Conservation (phyloP, 2,329 filamentous ascomycete genomes). For the Gremmenia infestans region DNA sequence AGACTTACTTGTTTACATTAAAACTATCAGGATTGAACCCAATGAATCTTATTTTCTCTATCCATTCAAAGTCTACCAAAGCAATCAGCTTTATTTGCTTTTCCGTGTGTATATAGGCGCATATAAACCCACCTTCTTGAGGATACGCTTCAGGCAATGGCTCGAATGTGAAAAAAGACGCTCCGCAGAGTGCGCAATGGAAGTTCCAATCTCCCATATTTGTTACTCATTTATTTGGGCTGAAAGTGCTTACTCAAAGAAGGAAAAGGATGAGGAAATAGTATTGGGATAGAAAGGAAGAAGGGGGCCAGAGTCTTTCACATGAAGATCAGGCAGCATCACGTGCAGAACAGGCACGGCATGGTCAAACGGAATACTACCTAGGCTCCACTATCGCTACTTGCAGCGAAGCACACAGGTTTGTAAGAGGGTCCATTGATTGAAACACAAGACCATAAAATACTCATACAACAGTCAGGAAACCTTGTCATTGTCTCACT, state of each 20-base stretch:
- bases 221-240: not conserved
- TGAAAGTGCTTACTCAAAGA: not conserved
- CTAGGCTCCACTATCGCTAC: not conserved
- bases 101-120: not conserved
- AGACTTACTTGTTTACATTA: slow-evolving; percentile 11
- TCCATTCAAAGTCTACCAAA: slow-evolving; percentile 9
- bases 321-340: not conserved
- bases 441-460: no score
- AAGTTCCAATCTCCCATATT: slow-evolving; percentile 13
- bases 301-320: not conserved
- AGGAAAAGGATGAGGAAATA: not conserved
- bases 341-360: not conserved
- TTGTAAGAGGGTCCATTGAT: no score
- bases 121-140: slow-evolving; percentile 2
- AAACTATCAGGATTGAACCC: slow-evolving; percentile 15
- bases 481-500: no score
- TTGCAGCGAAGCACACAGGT: no score
- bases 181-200: slow-evolving; percentile 15
- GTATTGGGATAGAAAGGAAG: not conserved
- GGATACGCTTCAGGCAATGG: not conserved
- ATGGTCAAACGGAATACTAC: not conserved
- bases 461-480: no score
- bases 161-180: not conserved
- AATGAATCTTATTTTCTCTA: slow-evolving; percentile 2
- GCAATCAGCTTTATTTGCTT: not conserved